Evolutionary conservation across 306 rosid genomes (phyloP).

Genomic region (Begonia loranthoides): DNA sequence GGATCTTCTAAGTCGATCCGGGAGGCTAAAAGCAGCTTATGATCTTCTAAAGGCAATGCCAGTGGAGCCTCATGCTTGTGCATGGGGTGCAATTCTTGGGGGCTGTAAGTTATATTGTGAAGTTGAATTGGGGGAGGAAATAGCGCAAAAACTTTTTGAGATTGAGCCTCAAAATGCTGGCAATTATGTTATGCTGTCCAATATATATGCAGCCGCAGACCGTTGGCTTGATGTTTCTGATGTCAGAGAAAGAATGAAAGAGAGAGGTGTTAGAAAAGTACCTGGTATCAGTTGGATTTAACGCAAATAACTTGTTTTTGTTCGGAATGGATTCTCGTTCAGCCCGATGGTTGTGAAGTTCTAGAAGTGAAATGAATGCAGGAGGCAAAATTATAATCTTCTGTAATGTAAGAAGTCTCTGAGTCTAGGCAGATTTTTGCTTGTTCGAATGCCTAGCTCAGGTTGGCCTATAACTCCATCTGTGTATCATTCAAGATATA

Average conservation of each 20-base stretch:
- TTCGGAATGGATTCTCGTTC: too few species aligned
- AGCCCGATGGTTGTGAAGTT: too few species aligned
- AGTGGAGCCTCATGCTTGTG: slow-evolving; percentile 44
- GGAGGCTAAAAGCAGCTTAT: slow-evolving; percentile 36
- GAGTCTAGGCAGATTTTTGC: too few species aligned
- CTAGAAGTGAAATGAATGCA: too few species aligned
- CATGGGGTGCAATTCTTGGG: slow-evolving; percentile 75
- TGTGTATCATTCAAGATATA: too few species aligned
- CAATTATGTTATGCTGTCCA: slow-evolving; percentile 52
- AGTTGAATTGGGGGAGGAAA: slow-evolving; percentile 44
- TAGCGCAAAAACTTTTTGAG: slow-evolving; percentile 43
- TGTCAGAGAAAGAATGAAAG: slow-evolving; percentile 52
- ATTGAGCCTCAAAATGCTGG: slow-evolving; percentile 53
- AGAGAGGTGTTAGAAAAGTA: slow-evolving; percentile 46
- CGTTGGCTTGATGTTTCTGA: slow-evolving; percentile 58
- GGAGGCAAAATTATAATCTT: too few species aligned
- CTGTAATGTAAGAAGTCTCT: too few species aligned
- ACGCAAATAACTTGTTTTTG: too few species aligned
- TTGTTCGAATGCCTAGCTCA: too few species aligned
- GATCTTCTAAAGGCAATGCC: slow-evolving; percentile 49
- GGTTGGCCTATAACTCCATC: too few species aligned
- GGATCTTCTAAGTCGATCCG: slow-evolving; percentile 70
- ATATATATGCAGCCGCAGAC: slow-evolving; percentile 54
- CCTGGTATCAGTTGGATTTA: slow-evolving; percentile 38
- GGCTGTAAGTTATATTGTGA: slow-evolving; percentile 46